Conservation (phyloP, 371 early-diverging fungal species). For the Rhizomucor miehei region DNA sequence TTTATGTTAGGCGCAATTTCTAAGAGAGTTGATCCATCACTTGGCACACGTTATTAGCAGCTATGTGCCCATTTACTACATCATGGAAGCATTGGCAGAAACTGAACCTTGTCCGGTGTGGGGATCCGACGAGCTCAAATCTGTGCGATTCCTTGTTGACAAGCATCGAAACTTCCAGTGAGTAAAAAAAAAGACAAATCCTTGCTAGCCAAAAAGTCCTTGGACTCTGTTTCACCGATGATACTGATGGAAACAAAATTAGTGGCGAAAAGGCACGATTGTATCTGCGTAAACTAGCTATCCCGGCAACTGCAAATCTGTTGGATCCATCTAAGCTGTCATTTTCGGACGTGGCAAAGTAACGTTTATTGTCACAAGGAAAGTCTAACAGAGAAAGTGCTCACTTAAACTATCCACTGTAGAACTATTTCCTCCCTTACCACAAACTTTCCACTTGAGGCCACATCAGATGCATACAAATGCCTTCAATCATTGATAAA, state of each 20-base stretch:
- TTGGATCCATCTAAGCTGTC: constrained; percentile 21
- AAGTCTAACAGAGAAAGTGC: not conserved
- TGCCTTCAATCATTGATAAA: not conserved
- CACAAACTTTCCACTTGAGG: constrained; percentile 27
- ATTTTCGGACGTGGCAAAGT: constrained; percentile 49
- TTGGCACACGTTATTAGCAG: constrained; percentile 36
- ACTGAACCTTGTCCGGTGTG: constrained; percentile 21
- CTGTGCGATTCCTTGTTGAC: constrained; percentile 38
- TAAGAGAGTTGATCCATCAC: constrained; percentile 40
- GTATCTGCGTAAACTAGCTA: constrained; percentile 37
- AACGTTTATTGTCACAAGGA: constrained; percentile 7
- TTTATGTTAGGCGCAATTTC: constrained; percentile 15
- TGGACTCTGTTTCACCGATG: not conserved
- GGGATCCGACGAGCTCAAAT: constrained; percentile 46
- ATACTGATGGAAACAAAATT: not conserved
- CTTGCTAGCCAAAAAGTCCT: not conserved
- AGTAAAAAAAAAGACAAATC: no score
- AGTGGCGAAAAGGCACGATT: not conserved
- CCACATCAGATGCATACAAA: constrained; percentile 17
- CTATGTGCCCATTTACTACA: constrained; percentile 34
- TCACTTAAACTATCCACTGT: not conserved
- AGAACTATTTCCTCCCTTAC: constrained; percentile 41
- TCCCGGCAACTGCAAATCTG: constrained; percentile 20
- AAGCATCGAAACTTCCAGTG: constrained; percentile 45
- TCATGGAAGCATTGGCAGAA: constrained; percentile 38